These are phyloP conservation scores for Fraxinus anomala DNA, from an alignment of 257 asterid species.

Conservation along the genomic window DNA sequence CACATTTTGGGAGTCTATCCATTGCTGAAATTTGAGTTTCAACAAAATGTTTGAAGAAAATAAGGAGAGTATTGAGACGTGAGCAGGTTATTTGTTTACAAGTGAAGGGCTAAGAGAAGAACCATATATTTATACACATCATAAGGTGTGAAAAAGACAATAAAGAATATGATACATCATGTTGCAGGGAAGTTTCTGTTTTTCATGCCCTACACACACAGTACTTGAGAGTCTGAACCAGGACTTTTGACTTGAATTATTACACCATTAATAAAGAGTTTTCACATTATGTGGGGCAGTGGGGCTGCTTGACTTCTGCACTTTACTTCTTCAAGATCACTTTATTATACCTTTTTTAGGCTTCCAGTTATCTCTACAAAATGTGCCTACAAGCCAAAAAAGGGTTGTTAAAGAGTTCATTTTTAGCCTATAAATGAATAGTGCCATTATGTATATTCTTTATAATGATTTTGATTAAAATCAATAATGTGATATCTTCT, in stretches of 20 bases:
- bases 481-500: too few species aligned
- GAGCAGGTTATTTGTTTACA: neutral
- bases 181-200: neutral
- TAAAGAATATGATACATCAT: neutral
- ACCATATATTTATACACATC: neutral
- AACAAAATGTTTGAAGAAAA: too few species aligned
- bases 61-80: too few species aligned
- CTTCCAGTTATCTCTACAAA: too few species aligned
- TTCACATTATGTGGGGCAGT: neutral
- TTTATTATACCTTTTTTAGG: too few species aligned
- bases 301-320: neutral
- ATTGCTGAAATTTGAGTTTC: constrained; percentile 22
- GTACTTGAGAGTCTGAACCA: neutral
- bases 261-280: too few species aligned
- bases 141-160: neutral
- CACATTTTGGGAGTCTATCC: constrained; percentile 64
- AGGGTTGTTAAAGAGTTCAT: too few species aligned
- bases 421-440: too few species aligned
- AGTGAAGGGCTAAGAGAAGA: neutral
- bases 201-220: neutral
- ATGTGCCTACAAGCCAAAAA: too few species aligned
- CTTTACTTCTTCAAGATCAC: neutral
- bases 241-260: neutral
- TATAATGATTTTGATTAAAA: too few species aligned
- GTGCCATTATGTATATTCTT: too few species aligned